Percentiles rank a stretch among this genome's conserved stretches.
phyloP scores from a whole-genome alignment of 441 rosid species.

The Biscutella auriculata region DNA sequence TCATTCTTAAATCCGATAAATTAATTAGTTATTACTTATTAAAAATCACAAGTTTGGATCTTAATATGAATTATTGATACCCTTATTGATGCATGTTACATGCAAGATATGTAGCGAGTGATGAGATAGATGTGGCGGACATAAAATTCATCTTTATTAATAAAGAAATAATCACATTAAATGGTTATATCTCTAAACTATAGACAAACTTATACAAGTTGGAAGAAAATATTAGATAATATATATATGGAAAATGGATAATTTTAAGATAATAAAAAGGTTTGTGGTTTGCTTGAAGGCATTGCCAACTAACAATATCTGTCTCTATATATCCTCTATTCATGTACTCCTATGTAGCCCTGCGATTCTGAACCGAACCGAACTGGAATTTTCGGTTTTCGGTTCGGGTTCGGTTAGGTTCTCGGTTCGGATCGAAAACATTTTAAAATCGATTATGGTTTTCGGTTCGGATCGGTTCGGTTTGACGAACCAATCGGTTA shows the following conservation, averaged over 20 bases:
- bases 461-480: no score
- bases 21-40: not conserved
- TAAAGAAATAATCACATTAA: conserved; percentile 8
- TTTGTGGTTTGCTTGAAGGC: conserved; percentile 27
- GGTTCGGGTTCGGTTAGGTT: no score
- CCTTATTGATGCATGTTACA: conserved; percentile 12
- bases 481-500: no score
- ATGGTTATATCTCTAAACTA: not conserved
- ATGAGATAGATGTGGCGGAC: conserved; percentile 8
- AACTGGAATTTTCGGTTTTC: no score
- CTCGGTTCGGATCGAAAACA: no score
- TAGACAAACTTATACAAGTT: conserved; percentile 17
- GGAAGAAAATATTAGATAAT: not conserved
- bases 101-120: not conserved
- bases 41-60: not conserved
- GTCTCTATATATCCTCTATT: conserved; percentile 9
- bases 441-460: no score
- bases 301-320: conserved; percentile 30
- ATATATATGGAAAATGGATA: not conserved
- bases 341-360: no score
- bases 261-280: conserved; percentile 13
- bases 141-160: not conserved
- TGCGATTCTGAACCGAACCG: no score
- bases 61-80: conserved; percentile 1
- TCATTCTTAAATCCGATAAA: not conserved